A percentile compares a stretch with the other conserved stretches of the same genome.
Evolutionary conservation across 495 filamentous ascomycete genomes (phyloP).

Genomic region (Cercophora scortea): DNA sequence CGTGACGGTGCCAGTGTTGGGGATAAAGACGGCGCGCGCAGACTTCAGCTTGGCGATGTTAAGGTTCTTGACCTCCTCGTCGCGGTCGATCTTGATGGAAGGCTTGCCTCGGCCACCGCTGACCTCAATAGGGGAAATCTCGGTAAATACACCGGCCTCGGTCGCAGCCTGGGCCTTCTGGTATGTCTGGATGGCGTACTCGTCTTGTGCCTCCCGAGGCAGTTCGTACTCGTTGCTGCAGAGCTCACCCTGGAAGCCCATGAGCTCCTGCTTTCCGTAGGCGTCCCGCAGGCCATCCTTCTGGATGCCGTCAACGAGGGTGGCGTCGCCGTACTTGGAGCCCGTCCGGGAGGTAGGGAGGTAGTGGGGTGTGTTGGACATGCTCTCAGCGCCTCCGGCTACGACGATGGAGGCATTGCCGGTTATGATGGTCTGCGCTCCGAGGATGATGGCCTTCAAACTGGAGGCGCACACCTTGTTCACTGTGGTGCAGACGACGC

Average conservation of each 20-base stretch:
- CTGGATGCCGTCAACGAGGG: slow-evolving; percentile 79
- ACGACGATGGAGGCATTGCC: slow-evolving; percentile 86
- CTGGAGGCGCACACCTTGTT: slow-evolving; percentile 98
- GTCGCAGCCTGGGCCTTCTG: slow-evolving; percentile 83
- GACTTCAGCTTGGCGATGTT: slow-evolving; percentile 84
- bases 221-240: slow-evolving; percentile 80
- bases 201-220: slow-evolving; percentile 75
- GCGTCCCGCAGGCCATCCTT: slow-evolving; percentile 90
- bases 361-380: slow-evolving; percentile 98
- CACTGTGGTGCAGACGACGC: slow-evolving; percentile 80
- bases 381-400: slow-evolving; percentile 90
- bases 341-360: slow-evolving; percentile 74
- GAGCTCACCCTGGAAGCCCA: slow-evolving; percentile 89
- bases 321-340: slow-evolving; percentile 83
- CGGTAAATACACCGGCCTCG: slow-evolving; percentile 68
- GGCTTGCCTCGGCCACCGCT: slow-evolving; percentile 86
- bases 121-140: slow-evolving; percentile 88
- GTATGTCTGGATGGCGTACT: slow-evolving; percentile 88
- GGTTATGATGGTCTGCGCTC: slow-evolving; percentile 92
- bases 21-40: slow-evolving; percentile 79
- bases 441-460: slow-evolving; percentile 89
- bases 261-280: slow-evolving; percentile 82
- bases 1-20: slow-evolving; percentile 80
- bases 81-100: slow-evolving; percentile 65
- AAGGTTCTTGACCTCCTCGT: slow-evolving; percentile 96